Conservation (phyloP, 768 basidiomycete genomes). For the Calocera viscosa region DNA sequence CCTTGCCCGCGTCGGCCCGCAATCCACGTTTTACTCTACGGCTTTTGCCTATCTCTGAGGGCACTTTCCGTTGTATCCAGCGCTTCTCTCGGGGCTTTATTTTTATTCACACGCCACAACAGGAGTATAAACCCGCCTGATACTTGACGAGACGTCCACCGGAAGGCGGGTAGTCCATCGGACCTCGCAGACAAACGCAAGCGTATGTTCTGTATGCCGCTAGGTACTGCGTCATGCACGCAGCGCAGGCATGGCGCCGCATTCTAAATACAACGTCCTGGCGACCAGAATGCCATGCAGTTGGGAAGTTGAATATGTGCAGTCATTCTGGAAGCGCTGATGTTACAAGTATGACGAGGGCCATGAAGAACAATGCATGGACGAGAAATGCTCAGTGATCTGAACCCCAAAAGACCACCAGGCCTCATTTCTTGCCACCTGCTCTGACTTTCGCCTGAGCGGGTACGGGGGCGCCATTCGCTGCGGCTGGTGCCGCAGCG, state of each 20-base stretch:
- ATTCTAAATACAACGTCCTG: no score
- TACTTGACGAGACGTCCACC: no score
- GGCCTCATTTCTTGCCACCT: background rate
- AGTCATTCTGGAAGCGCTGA: background rate
- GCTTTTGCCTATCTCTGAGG: background rate
- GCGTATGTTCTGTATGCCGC: no score
- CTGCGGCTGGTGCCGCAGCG: background rate
- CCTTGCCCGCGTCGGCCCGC: background rate
- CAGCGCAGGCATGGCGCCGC: no score
- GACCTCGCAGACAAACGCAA: no score
- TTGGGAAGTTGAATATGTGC: no score
- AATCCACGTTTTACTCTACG: background rate
- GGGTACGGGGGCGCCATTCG: background rate
- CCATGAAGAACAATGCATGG: background rate
- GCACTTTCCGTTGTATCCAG: background rate
- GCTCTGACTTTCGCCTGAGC: background rate
- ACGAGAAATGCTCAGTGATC: background rate
- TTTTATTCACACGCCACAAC: no score
- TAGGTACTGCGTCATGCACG: no score
- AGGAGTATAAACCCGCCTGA: no score
- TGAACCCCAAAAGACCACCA: background rate
- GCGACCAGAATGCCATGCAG: no score
- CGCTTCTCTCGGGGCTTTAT: no score
- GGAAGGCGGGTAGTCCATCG: no score
- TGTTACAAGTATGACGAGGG: background rate